Evolutionary conservation across 1,284 basidiomycete species (phyloP).

Genomic region (Boletus smithii): DNA sequence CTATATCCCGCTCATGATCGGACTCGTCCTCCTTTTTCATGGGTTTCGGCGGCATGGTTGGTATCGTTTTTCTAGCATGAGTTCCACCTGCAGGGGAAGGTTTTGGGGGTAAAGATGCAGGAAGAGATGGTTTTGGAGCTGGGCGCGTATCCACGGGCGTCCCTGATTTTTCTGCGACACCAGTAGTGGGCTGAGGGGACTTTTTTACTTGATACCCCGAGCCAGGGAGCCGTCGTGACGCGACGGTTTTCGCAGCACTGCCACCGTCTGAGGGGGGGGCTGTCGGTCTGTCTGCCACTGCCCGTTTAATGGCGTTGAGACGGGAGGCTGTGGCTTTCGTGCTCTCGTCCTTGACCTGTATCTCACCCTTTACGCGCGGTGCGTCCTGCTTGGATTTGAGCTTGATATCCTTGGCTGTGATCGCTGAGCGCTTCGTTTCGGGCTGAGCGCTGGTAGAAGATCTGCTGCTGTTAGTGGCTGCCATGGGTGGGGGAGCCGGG

Average conservation of each 20-base stretch:
- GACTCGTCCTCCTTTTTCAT: conserved; percentile 27
- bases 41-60: conserved; percentile 22
- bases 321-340: conserved; percentile 19
- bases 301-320: conserved; percentile 31
- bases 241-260: conserved; percentile 14
- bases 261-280: conserved; percentile 11
- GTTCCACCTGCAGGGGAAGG: conserved; percentile 26
- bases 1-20: conserved; percentile 28
- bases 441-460: conserved; percentile 26
- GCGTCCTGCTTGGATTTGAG: conserved; percentile 43
- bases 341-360: conserved; percentile 57
- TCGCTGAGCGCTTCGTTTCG: conserved; percentile 42
- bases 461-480: conserved; percentile 18
- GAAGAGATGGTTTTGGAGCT: conserved; percentile 14
- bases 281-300: conserved; percentile 23
- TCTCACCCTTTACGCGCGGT: conserved; percentile 41
- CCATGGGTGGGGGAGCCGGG: conserved; percentile 14
- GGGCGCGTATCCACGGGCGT: conserved; percentile 14
- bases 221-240: conserved; percentile 43
- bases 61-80: conserved; percentile 26
- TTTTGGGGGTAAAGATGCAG: conserved; percentile 30
- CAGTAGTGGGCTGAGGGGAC: conserved; percentile 20
- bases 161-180: conserved; percentile 13
- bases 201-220: conserved; percentile 43
- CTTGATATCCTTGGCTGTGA: conserved; percentile 42